Base-by-base conservation (phyloP, 257 asterid genomes). In the Galeopsis tetrahit region DNA sequence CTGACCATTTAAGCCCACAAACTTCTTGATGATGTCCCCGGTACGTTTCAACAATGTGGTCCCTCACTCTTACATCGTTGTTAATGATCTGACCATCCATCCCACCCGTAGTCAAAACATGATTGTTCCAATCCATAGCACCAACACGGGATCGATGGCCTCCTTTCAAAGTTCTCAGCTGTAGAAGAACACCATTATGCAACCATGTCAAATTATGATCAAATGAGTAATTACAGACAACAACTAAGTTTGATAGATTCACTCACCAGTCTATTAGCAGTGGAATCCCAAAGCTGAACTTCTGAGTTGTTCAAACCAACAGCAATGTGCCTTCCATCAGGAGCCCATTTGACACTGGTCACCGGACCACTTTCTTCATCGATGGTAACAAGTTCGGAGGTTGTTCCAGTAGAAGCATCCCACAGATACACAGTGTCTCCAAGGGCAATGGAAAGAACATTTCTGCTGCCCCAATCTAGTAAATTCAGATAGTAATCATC, bases 401-500 rank as follows among this genome's bases (percentile, higher is more conserved):
- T 83, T 4, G 56, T 63, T 13, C 87, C 85, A 53, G 73, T 73
- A 59, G 84, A 43, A 62, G 84, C 91, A 65, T 84, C 87, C 87
- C 91, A 84, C 77, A 89, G 57, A 56, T 91, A 91, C 0, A 91
- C 90, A 0, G 96, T 87, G 77, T 70, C 71, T 42, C 93, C 95
- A 60, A 91, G 93, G 51, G 95, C 97, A 77, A 91, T 86, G 8
- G 97, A 86, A 61, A 89, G 91, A 67, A 91, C 86, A 79, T 91
- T 91, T 85, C 86, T 77, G 89, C 87, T 86, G 52, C 97, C 91
- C 97, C 97, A 91, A 70, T 91, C 97, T 38, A 91, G 72, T 10
- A 91, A 80, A 44, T 91, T 91, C 91, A 91, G 76, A 70, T 87
- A 91, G 82, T 89, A 91, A 76, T 91, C 97, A 59, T 91, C 97